phyloP scores from a whole-genome alignment of 345 rosid species.

The Lepidium sativum region DNA sequence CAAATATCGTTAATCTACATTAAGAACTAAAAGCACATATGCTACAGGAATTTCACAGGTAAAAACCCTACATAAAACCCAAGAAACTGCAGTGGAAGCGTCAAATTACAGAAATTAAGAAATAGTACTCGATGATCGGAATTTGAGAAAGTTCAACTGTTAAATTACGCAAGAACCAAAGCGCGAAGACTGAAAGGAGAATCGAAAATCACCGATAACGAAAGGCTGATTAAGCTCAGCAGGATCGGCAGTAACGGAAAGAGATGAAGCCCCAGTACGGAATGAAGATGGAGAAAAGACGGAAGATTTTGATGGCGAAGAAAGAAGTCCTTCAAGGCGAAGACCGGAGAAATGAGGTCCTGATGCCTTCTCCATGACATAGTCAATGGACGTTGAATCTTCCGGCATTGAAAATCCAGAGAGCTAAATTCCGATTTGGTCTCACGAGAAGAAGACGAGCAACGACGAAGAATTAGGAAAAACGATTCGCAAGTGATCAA shows the following conservation, averaged over 20 bases:
- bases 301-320: conserved; percentile 38
- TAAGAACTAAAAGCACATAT: too few species aligned
- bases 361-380: conserved; percentile 88
- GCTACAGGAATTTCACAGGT: too few species aligned
- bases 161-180: not conserved
- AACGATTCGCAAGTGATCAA: conserved; percentile 8
- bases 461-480: not conserved
- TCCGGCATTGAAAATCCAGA: conserved; percentile 39
- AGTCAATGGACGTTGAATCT: conserved; percentile 48
- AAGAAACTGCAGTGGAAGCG: too few species aligned
- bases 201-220: conserved; percentile 52
- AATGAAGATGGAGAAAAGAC: conserved; percentile 28
- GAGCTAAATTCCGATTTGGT: conserved; percentile 1
- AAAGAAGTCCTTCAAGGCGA: conserved; percentile 57
- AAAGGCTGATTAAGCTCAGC: conserved; percentile 56
- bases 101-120: too few species aligned
- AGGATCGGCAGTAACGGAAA: conserved; percentile 27
- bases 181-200: not conserved
- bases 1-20: too few species aligned
- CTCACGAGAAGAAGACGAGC: not conserved
- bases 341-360: conserved; percentile 99
- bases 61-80: too few species aligned
- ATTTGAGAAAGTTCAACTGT: not conserved
- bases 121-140: not conserved
- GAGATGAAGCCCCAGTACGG: not conserved